Base-by-base conservation (phyloP, 306 rosid genomes). In the Lupinus albus region DNA sequence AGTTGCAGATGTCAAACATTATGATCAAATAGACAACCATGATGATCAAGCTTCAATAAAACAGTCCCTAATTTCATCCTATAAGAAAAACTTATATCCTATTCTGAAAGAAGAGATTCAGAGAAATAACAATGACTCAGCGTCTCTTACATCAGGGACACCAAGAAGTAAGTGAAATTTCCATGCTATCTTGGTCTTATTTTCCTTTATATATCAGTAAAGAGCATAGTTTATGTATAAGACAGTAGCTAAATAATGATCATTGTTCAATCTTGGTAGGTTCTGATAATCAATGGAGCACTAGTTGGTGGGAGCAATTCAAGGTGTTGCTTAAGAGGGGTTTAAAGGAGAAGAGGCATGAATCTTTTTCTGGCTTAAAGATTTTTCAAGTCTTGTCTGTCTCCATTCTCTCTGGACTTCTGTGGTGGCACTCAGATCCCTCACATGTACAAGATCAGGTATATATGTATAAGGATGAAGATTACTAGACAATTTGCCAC, bases 371-470 rank as follows among this genome's bases (percentile, higher is more conserved):
- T 7, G 89, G 91, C 57, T 67, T 92, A 14, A 85, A 82, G 72
- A 92, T 92, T 84, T 87, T 89, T 48, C 98, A 92, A 76, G 95
- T 89, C 49, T 71, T 89, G 82, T 89, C 96, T 38, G 98, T 89
- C 4, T 79, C 98, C 39, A 12, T 92, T 73, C 88, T 92, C 42
- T 87, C 96, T 0, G 96, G 96, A 32, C 91, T 89, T 18, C 70
- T 89, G 0, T 92, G 98, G 98, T 92, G 95, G 96, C 86, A 89
- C 67, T 84, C 93, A 59, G 82, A 86, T 73, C 67, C 82, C 47
- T 82, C 93, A 33, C 86, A 84, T 66, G 38, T 92, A 48, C 98
- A 89, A 80, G 98, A 92, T 78, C 96, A 87, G 95, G 96, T 87
- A 76, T 33, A 20, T 14, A 41, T 51, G 35, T 71, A 18, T 10